Base-by-base conservation (phyloP, 352 stramenopile genomes). In the Phytophthora sp. region DNA sequence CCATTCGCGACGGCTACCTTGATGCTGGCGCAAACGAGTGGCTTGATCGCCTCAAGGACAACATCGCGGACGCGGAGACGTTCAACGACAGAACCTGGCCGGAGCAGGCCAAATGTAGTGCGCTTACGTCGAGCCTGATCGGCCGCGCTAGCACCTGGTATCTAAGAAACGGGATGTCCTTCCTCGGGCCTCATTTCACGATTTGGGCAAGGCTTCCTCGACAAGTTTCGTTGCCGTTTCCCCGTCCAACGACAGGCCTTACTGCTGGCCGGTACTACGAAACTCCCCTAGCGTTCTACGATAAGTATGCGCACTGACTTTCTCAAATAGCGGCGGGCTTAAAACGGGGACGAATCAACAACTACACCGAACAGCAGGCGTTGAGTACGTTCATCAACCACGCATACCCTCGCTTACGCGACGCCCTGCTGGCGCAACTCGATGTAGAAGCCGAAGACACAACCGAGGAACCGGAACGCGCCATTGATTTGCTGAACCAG, bases 361-460 rank as follows among this genome's bases (percentile, higher is more conserved):
- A n/a, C 8, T 35, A 35, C 30, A 35, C 30, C 10, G 3, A 49
- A 4, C 44, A 63, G 15, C 54, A 63, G 17, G 54, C 26, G 0
- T n/a, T 55, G 18, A 51, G 37, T 10, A 63, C 44, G 0, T 63
- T 63, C 44, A 51, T 63, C 34, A 63, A 63, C 8, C 28, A 35
- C 7, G 43, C 43, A 0, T 51, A 63, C 17, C 54, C 54, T 0
- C 18, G 3, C 1, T 56, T 31, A 15, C 43, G 43, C 2, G 34
- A 55, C 15, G 35, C 28, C 1, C 17, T 59, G 17, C 18, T 51
- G 2, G 32, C 41, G 1, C 24, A 49, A 15, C 5, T 62, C 8
- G 54, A 54, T 30, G 21, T 42, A 5, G 42, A 62, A 5, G 31
- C 54, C 2, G 18, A 55, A 4, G 39, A 48, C 13, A 31, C 46